Conservation (phyloP, 306 rosid genomes). For the Medicago truncatula region DNA sequence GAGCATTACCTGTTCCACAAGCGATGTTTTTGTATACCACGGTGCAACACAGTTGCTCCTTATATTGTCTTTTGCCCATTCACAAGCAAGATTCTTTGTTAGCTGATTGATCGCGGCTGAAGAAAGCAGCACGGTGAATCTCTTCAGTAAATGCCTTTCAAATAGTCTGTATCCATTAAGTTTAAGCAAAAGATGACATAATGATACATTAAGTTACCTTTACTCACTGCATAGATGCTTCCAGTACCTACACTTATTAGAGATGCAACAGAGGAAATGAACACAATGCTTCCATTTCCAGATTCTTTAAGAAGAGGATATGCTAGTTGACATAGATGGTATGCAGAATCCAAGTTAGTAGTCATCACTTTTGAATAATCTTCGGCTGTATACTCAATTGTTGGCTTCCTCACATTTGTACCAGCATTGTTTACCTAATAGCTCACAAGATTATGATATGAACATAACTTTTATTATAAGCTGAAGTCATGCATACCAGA, state of each 20-base stretch:
- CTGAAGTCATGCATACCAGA: neutral
- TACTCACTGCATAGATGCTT: slow-evolving; percentile 58
- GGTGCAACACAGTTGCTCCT: slow-evolving; percentile 87
- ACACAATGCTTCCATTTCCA: slow-evolving; percentile 72
- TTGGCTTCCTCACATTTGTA: slow-evolving; percentile 80
- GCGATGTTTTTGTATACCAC: slow-evolving; percentile 77
- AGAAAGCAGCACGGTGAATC: slow-evolving; percentile 18
- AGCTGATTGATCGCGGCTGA: slow-evolving; percentile 83
- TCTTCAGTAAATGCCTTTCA: neutral
- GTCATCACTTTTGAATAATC: slow-evolving; percentile 61
- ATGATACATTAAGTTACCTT: neutral
- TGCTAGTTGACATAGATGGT: slow-evolving; percentile 60
- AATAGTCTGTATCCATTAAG: neutral
- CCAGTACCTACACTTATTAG: slow-evolving; percentile 52
- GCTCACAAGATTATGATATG: slow-evolving; percentile 33
- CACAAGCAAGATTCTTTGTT: slow-evolving; percentile 59
- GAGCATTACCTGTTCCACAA: slow-evolving; percentile 64
- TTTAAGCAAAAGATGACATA: neutral
- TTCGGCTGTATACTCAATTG: slow-evolving; percentile 68
- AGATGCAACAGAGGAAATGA: slow-evolving; percentile 79
- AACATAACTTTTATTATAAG: neutral
- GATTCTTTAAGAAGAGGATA: slow-evolving; percentile 14
- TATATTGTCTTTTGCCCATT: slow-evolving; percentile 94
- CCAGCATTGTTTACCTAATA: slow-evolving; percentile 84
- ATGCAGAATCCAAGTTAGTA: slow-evolving; percentile 78